Conservation (phyloP, 2,329 filamentous ascomycete species). For the Bipolaris cookei region DNA sequence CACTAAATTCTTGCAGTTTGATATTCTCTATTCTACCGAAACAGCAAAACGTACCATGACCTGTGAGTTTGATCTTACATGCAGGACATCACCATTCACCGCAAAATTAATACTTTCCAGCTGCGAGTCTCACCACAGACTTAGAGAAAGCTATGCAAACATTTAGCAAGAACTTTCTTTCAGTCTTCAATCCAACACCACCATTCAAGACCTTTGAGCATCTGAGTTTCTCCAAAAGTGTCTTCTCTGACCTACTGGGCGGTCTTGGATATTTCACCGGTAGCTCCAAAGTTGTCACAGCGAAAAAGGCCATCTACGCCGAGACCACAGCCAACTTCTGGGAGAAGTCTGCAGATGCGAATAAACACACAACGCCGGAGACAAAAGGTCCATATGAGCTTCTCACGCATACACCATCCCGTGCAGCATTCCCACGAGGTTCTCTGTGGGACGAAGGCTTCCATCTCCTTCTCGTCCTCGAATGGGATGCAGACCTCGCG, state of each 20-base stretch:
- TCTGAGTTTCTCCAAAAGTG: conserved; percentile 75
- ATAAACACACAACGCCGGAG: conserved; percentile 69
- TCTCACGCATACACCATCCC: conserved; percentile 85
- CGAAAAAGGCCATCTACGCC: conserved; percentile 85
- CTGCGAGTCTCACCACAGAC: conserved; percentile 69
- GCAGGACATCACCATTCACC: no score
- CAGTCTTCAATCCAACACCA: conserved; percentile 71
- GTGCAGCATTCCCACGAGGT: conserved; percentile 91
- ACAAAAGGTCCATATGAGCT: conserved; percentile 83
- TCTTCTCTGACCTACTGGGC: conserved; percentile 90
- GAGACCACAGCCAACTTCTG: conserved; percentile 94
- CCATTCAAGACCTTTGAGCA: conserved; percentile 80
- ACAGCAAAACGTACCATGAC: conserved; percentile 64
- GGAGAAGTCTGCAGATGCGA: conserved; percentile 83
- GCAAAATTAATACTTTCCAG: conserved; percentile 26
- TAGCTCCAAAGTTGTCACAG: conserved; percentile 81
- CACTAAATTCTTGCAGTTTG: conserved; percentile 66
- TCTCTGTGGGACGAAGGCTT: conserved; percentile 99
- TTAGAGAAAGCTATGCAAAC: conserved; percentile 67
- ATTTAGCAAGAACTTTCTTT: conserved; percentile 75
- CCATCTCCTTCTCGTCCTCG: conserved; percentile 83
- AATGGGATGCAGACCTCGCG: conserved; percentile 90
- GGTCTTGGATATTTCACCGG: conserved; percentile 95
- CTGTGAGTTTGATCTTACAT: conserved; percentile 48
- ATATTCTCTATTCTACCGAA: conserved; percentile 85